Percentiles rank a stretch among this genome's conserved stretches.
Evolutionary conservation across 768 basidiomycete genomes (phyloP).

Genomic region (Sporobolomyces phaffii): DNA sequence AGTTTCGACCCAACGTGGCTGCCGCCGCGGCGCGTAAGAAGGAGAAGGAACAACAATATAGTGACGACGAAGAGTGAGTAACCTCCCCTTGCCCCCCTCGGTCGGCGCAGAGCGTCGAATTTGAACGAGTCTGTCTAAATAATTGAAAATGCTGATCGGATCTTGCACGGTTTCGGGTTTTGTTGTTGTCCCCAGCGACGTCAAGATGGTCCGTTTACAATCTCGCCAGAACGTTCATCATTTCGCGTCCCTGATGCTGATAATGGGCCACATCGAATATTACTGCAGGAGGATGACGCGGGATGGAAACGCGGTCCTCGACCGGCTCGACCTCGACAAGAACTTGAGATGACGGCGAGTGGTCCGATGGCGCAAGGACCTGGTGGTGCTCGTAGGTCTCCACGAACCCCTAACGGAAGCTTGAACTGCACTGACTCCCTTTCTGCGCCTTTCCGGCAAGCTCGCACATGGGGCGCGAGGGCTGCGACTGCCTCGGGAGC

Average conservation of each 20-base stretch:
- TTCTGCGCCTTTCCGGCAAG: not conserved
- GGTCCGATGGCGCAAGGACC: conserved; percentile 41
- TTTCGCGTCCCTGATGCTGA: too few species aligned
- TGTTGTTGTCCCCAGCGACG: not conserved
- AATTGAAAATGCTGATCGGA: not conserved
- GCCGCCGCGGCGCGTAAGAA: conserved; percentile 14
- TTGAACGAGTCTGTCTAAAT: too few species aligned
- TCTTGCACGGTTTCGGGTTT: not conserved
- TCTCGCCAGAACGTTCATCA: too few species aligned
- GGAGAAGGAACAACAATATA: not conserved
- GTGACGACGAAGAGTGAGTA: conserved; percentile 33
- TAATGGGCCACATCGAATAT: not conserved
- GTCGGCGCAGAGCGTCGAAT: too few species aligned
- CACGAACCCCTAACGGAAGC: not conserved
- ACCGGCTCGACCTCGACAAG: conserved; percentile 10
- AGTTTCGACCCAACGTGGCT: conserved; percentile 33
- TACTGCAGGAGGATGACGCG: conserved; percentile 13
- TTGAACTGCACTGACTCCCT: not conserved
- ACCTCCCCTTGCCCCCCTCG: too few species aligned
- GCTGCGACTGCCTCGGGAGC: conserved; percentile 14
- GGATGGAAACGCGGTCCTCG: conserved; percentile 17
- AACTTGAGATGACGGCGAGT: conserved; percentile 34
- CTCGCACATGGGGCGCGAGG: conserved; percentile 21
- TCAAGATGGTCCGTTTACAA: conserved; percentile 38
- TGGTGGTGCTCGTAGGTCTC: conserved; percentile 26